Base-by-base conservation (phyloP, 2,329 filamentous ascomycete genomes). In the Myriosclerotinia duriaeana region DNA sequence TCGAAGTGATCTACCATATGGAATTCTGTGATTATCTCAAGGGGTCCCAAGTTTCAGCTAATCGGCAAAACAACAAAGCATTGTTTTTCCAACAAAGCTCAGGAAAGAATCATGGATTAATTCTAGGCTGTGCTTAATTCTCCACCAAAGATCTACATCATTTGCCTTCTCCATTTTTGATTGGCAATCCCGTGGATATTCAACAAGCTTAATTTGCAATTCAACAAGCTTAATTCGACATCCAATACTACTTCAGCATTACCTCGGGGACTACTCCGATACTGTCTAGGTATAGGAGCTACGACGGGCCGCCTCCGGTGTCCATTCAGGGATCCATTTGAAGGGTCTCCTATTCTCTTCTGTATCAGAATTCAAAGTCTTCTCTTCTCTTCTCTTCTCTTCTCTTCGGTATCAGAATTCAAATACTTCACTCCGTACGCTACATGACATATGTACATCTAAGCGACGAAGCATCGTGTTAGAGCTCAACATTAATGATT, bases 31-130 rank as follows among this genome's bases (percentile, higher is more conserved):
- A 65, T 65, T 59, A 22, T 15, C 55, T n/a, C 53, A 60, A 40
- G 63, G 63, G 42, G n/a, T 40, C 48, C 15, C 34, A 52, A 59
- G 54, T 60, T 52, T 65, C 42, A 42, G 54, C 40, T 53, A 26
- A 44, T 14, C 44, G 22, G 36, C 26, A 26, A 26, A 26, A 26
- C 26, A 26, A 26, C 36, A 34, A 62, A 53, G 46, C 34, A 53
- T 52, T 40, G 3, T 36, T 38, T n/a, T 53, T 9, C 59, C 59
- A 50, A 40, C 59, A 62, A 50, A 53, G 26, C 36, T 54, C 17
- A 4, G 15, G 30, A 34, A 34, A 36, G 59, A 53, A 46, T 53
- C 46, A 53, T 53, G 46, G 22, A 53, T 40, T 14, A 7, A 42
- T 42, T 63, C 46, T 30, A 53, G 22, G 22, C 26, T 22, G n/a